These are phyloP conservation scores for Flaveria bidentis DNA, from an alignment of 129 eudicot genomes.

Conservation along the genomic window DNA sequence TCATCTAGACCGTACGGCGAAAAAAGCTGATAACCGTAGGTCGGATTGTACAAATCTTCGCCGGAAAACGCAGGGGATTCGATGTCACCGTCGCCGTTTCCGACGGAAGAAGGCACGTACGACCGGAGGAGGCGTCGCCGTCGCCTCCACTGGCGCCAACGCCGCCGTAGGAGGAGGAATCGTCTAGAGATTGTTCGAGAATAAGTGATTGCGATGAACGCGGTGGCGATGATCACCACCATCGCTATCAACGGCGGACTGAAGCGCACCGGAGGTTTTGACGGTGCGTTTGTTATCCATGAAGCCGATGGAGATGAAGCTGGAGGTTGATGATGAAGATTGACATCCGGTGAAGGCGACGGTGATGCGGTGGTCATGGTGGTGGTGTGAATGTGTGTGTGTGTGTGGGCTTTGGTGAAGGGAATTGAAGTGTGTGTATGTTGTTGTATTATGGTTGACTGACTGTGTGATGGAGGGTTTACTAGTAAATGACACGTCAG, in stretches of 20 bases:
- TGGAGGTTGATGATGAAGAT: slow-evolving; percentile 21
- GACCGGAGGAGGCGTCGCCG: slow-evolving; percentile 68
- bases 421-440: slow-evolving; percentile 19
- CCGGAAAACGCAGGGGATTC: slow-evolving; percentile 66
- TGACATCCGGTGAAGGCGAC: slow-evolving; percentile 27
- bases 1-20: slow-evolving; percentile 86
- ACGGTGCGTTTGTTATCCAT: slow-evolving; percentile 34
- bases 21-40: slow-evolving; percentile 52
- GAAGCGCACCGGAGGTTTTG: slow-evolving; percentile 69
- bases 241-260: slow-evolving; percentile 92
- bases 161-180: slow-evolving; percentile 49
- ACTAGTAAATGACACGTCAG: slow-evolving; percentile 42
- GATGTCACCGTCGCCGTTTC: slow-evolving; percentile 50
- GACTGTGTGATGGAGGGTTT: slow-evolving; percentile 11
- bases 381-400: slow-evolving; percentile 19
- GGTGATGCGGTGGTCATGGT: slow-evolving; percentile 33
- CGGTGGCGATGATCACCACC: slow-evolving; percentile 85
- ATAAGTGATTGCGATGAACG: slow-evolving; percentile 80
- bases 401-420: slow-evolving; percentile 23
- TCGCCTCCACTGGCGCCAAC: slow-evolving; percentile 57
- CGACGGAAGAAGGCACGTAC: slow-evolving; percentile 59
- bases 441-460: slow-evolving; percentile 35
- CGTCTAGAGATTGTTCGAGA: slow-evolving; percentile 79
- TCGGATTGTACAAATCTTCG: slow-evolving; percentile 44
- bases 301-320: slow-evolving; percentile 30